phyloP scores from a whole-genome alignment of 2,329 filamentous ascomycete species.

The Botrytis sinoallii region DNA sequence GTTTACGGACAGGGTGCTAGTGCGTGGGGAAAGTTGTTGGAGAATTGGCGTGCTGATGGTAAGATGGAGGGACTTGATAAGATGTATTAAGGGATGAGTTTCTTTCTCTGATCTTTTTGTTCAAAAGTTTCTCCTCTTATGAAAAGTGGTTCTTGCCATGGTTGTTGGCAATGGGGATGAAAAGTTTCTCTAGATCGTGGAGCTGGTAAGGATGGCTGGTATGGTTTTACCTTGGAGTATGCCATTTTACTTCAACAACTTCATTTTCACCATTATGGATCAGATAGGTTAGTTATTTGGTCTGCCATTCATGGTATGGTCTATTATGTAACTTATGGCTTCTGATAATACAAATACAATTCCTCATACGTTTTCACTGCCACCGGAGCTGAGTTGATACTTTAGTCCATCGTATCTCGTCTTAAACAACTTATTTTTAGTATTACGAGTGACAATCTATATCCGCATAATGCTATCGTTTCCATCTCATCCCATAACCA shows the following conservation, averaged over 20 bases:
- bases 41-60: conserved; percentile 6
- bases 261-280: background rate
- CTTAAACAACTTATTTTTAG: background rate
- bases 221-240: background rate
- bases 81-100: background rate
- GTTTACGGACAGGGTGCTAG: conserved; percentile 10
- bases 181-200: background rate
- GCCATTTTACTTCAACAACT: background rate
- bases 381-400: background rate
- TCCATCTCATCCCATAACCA: background rate
- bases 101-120: background rate
- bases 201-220: background rate
- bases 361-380: no score
- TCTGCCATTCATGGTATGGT: background rate
- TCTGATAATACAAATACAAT: background rate
- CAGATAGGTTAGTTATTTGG: no score
- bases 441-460: background rate
- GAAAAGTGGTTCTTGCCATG: background rate
- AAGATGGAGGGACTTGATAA: conserved; percentile 13
- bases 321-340: background rate
- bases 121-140: background rate
- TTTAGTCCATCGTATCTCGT: background rate
- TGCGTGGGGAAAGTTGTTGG: conserved; percentile 15
- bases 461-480: background rate
- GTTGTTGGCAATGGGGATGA: background rate